Evolutionary conservation across 2,329 filamentous ascomycete genomes (phyloP), one percentile per base, ranked within the genome.

Genomic region (Ophidiomyces ophidiicola): DNA sequence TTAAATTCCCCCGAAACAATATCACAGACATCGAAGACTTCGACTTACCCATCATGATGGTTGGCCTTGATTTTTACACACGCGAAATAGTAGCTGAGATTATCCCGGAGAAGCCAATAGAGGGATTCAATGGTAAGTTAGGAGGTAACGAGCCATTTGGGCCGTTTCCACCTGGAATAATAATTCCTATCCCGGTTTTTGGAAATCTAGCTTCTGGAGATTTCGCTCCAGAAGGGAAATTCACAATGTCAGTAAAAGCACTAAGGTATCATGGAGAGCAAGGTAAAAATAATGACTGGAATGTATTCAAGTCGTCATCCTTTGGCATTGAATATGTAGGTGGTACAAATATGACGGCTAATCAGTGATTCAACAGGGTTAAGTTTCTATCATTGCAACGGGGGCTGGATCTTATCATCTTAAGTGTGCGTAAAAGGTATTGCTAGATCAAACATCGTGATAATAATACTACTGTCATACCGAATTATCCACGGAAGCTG

Each of bases 21-120:
- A n/a, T 20, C 20, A 35, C 31, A 1, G 30, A 28, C 10, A 37
- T 31, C n/a, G 35, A 38, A 24, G 35, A 34, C n/a, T 33, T 63
- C 64, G 36, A 76, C 78, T 32, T 55, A 78, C 18, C 75, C 72
- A 6, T 77, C 73, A 0, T 78, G 63, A 46, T 72, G 32, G 23
- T 36, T 5, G 32, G 32, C 3, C 21, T 44, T 3, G 38, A 41
- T 24, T 37, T 44, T 24, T 29, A 41, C 12, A 20, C 32, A 2
- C 17, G 20, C 12, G 20, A 37, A 11, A 32, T 44, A 19, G 14
- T 33, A 14, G 42, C 37, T 3, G 37, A 41, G n/a, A 11, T 41
- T 18, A 31, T 41, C 19, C 42, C 38, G 3, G 28, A 30, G 6
- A 7, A 5, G 5, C 15, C 21, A 2, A 41, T 37, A 29, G 32